Base-by-base conservation (phyloP, 2,329 filamentous ascomycete genomes). In the Fusarium sp. region DNA sequence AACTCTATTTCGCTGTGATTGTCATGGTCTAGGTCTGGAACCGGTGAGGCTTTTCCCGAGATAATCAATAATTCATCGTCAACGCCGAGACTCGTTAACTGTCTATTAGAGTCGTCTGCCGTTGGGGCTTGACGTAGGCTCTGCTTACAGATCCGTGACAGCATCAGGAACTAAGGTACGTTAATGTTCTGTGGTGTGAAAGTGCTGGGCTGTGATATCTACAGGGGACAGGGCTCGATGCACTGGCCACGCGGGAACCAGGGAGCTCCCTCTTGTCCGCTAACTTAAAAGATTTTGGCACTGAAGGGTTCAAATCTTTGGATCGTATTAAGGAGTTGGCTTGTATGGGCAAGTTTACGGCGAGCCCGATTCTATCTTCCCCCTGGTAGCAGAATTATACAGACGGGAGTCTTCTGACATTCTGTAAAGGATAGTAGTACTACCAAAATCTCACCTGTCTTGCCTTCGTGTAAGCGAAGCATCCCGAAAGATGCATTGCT, bases 181-280 rank as follows among this genome's bases (percentile, higher is more conserved):
- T 32, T 41, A 52, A 25, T 12, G 18, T 49, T 16, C 30, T 34
- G 22, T 51, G 22, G 16, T 34, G 30, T 25, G 43, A 27, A 10
- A 45, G 20, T 38, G 48, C 34, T 38, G 34, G 34, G 34, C 34
- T 12, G 24, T 34, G 22, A 25, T 52, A 25, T n/a, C 29, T 29
- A 49, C 72, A 63, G 56, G 65, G 56, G 27, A 44, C 27, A 38
- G 58, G 49, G 25, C 38, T 67, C 22, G 32, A 64, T 51, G 68
- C 70, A 75, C 59, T 67, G 69, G 59, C 73, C 69, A 74, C 55
- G 60, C 73, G 73, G 73, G 71, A 75, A 30, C 58, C 61, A 71
- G 65, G 58, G 53, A 65, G 48, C 58, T 73, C 52, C 46, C 57
- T 74, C 56, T n/a, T n/a, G 18, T 58, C 69, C 46, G 55, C 58